These are phyloP conservation scores for Sporothrix variecibatus DNA, from an alignment of 2,329 filamentous ascomycete genomes.

Conservation along the genomic window DNA sequence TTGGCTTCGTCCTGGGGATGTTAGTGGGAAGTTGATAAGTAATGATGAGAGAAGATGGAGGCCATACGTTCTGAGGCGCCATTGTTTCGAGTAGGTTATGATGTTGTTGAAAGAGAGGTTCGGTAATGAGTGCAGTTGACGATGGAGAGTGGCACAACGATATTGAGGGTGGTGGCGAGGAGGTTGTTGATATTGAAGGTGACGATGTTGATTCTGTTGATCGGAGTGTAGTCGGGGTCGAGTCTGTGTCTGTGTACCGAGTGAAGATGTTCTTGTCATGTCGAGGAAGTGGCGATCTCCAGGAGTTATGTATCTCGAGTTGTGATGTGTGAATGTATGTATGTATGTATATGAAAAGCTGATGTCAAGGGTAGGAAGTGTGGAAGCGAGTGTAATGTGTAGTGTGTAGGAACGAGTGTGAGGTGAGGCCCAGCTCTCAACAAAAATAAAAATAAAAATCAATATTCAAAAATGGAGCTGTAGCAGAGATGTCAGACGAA, in stretches of 20 bases:
- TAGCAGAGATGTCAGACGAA: background rate
- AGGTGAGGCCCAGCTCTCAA: background rate
- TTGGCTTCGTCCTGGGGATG: constrained; percentile 31
- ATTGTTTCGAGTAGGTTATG: background rate
- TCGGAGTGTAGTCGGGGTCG: background rate
- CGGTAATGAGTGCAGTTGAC: background rate
- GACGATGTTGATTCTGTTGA: background rate
- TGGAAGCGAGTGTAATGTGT: background rate
- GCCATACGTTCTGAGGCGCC: constrained; percentile 24
- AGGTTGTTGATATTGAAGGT: background rate
- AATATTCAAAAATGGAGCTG: background rate
- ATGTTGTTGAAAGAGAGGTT: background rate
- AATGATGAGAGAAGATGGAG: background rate
- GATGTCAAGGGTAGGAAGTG: background rate
- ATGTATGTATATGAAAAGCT: background rate
- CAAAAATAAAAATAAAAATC: constrained; percentile 12
- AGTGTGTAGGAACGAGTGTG: background rate
- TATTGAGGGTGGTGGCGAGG: background rate
- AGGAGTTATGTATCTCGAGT: background rate
- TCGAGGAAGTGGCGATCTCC: constrained; percentile 13
- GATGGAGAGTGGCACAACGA: background rate
- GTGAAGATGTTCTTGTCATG: constrained; percentile 12
- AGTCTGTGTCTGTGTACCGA: background rate
- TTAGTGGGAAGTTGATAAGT: background rate
- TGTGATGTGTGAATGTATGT: background rate